A percentile compares a stretch with the other conserved stretches of the same genome.
These are phyloP conservation scores for Capsicum chinense DNA, from an alignment of 257 asterid genomes.

Conservation along the genomic window DNA sequence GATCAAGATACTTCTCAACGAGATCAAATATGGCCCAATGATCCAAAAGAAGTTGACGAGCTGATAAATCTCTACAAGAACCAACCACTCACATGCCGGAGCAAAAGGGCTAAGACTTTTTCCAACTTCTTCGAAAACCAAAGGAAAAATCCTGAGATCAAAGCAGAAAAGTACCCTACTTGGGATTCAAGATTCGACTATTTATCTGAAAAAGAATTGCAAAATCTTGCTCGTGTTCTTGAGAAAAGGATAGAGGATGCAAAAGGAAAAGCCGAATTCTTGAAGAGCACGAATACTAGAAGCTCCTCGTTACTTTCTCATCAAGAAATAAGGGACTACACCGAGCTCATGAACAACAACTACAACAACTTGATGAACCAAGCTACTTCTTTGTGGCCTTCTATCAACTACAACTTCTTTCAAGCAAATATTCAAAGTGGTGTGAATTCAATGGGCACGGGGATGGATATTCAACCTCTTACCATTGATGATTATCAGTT, in stretches of 20 bases:
- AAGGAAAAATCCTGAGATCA: not conserved
- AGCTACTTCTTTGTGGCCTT: not conserved
- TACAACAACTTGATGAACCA: no score
- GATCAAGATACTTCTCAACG: no score
- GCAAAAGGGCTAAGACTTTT: not conserved
- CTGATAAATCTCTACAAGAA: conserved; percentile 22
- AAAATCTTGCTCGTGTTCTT: not conserved
- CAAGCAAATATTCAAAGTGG: not conserved
- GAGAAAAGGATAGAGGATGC: conserved; percentile 25
- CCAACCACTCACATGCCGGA: not conserved
- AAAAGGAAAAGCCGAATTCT: conserved; percentile 10
- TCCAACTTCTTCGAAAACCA: conserved; percentile 9
- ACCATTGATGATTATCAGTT: not conserved
- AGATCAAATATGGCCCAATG: conserved; percentile 27
- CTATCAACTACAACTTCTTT: not conserved
- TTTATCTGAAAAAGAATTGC: conserved; percentile 24
- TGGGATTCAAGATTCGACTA: conserved; percentile 14
- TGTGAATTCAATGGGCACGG: not conserved
- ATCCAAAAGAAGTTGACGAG: not conserved
- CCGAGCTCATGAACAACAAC: no score
- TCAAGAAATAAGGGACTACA: no score
- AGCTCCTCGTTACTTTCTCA: no score
- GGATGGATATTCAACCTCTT: not conserved
- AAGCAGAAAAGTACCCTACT: conserved; percentile 14
- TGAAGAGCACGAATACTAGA: not conserved